phyloP scores from a whole-genome alignment of 495 filamentous ascomycete genomes.

The Penicillium antarcticum region DNA sequence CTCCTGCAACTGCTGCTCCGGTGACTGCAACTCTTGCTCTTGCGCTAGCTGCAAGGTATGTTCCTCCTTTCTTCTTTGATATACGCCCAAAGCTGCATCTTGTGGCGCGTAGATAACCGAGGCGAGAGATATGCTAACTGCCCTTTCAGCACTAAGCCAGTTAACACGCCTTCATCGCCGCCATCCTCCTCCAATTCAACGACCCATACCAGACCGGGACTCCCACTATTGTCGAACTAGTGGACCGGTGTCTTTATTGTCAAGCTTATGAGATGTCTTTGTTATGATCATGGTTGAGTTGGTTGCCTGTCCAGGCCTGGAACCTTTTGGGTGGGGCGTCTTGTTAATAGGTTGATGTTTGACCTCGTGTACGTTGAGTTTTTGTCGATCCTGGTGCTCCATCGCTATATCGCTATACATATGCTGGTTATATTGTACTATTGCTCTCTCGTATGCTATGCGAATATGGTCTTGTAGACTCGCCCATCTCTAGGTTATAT shows the following conservation, averaged over 20 bases:
- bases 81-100: background rate
- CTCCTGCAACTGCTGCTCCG: constrained; percentile 44
- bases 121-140: constrained; percentile 13
- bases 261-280: background rate
- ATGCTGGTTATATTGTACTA: background rate
- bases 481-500: no score
- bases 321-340: constrained; percentile 17
- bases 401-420: constrained; percentile 9
- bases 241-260: background rate
- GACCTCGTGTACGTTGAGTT: constrained; percentile 16
- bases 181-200: constrained; percentile 25
- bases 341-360: background rate
- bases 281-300: constrained; percentile 8
- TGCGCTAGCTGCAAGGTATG: constrained; percentile 39
- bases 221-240: constrained; percentile 26
- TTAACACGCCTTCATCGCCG: constrained; percentile 17
- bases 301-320: constrained; percentile 6
- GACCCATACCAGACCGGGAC: constrained; percentile 24
- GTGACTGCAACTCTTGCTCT: constrained; percentile 42
- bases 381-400: constrained; percentile 1
- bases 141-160: constrained; percentile 27
- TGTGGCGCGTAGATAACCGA: no score
- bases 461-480: no score
- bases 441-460: background rate
- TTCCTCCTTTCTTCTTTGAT: background rate